These are phyloP conservation scores for Beta lomatogona DNA, from an alignment of 179 eudicot species.

Conservation along the genomic window DNA sequence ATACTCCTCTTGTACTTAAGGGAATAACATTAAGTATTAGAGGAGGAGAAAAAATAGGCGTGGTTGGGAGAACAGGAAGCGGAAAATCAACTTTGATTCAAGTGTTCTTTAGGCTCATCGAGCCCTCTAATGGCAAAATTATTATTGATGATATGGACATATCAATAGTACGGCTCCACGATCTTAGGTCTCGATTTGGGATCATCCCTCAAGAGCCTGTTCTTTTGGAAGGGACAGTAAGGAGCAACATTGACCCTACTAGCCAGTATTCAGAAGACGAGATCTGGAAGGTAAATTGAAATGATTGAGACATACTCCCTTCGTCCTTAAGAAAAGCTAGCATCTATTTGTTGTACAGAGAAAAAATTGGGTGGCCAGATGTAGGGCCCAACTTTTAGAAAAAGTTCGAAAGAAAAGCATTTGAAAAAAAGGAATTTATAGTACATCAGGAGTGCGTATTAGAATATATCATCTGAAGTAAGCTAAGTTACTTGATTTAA, in stretches of 20 bases:
- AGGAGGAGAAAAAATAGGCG: conserved; percentile 97
- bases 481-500: not conserved
- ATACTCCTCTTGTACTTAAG: conserved; percentile 86
- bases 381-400: not conserved
- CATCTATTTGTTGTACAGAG: too few relatives aligned
- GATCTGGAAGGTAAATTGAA: conserved; percentile 82
- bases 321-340: not conserved
- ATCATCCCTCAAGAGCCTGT: conserved; percentile 99
- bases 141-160: conserved; percentile 78
- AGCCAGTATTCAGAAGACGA: conserved; percentile 81
- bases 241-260: conserved; percentile 91
- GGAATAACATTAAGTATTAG: conserved; percentile 70
- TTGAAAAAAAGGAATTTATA: too few relatives aligned
- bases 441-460: not conserved
- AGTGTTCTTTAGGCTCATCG: conserved; percentile 86
- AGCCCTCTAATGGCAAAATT: conserved; percentile 83
- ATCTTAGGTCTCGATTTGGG: conserved; percentile 96
- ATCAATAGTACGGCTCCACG: conserved; percentile 70
- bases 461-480: not conserved
- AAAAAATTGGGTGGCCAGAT: not conserved
- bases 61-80: conserved; percentile 95
- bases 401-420: too few relatives aligned
- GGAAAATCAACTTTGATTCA: conserved; percentile 93
- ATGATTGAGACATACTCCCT: not conserved
- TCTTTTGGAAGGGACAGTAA: conserved; percentile 91